A percentile compares a stretch with the other conserved stretches of the same genome.
phyloP scores from a whole-genome alignment of 441 rosid species.

The Viola pubescens region DNA sequence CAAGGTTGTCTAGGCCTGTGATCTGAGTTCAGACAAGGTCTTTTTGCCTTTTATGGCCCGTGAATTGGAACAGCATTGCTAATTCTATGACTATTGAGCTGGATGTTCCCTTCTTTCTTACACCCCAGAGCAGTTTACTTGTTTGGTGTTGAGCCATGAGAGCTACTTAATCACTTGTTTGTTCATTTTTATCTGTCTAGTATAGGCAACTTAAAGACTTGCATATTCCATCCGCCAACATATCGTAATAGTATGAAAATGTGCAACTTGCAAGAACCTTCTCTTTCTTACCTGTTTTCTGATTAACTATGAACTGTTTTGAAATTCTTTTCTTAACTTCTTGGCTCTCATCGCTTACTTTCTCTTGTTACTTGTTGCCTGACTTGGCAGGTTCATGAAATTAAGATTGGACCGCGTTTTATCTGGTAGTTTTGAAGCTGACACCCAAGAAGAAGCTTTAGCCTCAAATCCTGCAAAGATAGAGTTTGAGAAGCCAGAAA shows the following conservation, averaged over 20 bases:
- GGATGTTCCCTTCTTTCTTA: too few relatives aligned
- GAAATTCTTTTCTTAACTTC: not conserved
- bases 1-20: not conserved
- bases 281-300: too few relatives aligned
- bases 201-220: too few relatives aligned
- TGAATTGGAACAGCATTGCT: not conserved
- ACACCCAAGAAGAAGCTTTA: slow-evolving; percentile 59
- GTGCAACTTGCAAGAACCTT: too few relatives aligned
- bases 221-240: too few relatives aligned
- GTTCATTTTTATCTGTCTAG: too few relatives aligned
- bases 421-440: slow-evolving; percentile 57
- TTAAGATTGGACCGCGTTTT: slow-evolving; percentile 85
- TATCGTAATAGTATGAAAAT: too few relatives aligned
- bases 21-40: not conserved
- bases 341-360: not conserved
- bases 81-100: not conserved
- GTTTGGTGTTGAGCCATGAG: too few relatives aligned
- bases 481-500: slow-evolving; percentile 66
- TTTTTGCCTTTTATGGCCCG: not conserved
- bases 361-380: slow-evolving; percentile 7
- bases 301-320: too few relatives aligned
- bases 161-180: too few relatives aligned
- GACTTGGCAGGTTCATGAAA: slow-evolving; percentile 73
- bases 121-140: too few relatives aligned
- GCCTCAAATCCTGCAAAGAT: slow-evolving; percentile 59